Evolutionary conservation across 768 basidiomycete species (phyloP).

Genomic region (Agrocybe pediades): DNA sequence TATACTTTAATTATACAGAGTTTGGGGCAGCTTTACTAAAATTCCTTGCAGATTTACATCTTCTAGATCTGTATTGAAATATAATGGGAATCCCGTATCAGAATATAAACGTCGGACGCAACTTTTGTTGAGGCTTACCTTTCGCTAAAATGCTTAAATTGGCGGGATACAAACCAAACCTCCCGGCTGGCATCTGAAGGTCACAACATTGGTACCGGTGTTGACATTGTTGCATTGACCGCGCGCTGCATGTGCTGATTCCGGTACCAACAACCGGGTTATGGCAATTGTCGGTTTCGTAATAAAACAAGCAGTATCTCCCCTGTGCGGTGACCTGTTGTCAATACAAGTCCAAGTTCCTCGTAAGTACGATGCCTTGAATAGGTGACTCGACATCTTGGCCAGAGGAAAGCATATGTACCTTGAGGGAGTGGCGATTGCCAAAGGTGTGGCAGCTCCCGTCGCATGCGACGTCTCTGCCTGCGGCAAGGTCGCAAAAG

Average conservation of each 20-base stretch:
- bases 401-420: background rate
- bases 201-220: background rate
- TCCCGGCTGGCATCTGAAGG: slow-evolving; percentile 1
- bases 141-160: too few species aligned
- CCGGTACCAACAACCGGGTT: background rate
- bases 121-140: too few species aligned
- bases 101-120: too few species aligned
- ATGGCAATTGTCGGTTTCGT: background rate
- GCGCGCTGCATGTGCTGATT: background rate
- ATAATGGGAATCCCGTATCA: too few species aligned
- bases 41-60: too few species aligned
- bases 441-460: slow-evolving; percentile 1
- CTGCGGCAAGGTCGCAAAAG: background rate
- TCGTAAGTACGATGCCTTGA: too few species aligned
- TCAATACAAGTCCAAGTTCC: background rate
- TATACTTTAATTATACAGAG: too few species aligned
- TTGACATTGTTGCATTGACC: slow-evolving; percentile 1
- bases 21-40: too few species aligned
- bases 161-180: too few species aligned
- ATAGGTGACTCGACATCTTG: background rate
- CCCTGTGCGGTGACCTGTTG: background rate
- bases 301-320: slow-evolving; percentile 3
- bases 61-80: too few species aligned
- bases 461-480: slow-evolving; percentile 1
- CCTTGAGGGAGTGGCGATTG: slow-evolving; percentile 1